Percentiles rank a stretch among this genome's conserved stretches.
Evolutionary conservation across 1,284 basidiomycete species (phyloP).

Genomic region (Ustanciosporium gigantosporum): DNA sequence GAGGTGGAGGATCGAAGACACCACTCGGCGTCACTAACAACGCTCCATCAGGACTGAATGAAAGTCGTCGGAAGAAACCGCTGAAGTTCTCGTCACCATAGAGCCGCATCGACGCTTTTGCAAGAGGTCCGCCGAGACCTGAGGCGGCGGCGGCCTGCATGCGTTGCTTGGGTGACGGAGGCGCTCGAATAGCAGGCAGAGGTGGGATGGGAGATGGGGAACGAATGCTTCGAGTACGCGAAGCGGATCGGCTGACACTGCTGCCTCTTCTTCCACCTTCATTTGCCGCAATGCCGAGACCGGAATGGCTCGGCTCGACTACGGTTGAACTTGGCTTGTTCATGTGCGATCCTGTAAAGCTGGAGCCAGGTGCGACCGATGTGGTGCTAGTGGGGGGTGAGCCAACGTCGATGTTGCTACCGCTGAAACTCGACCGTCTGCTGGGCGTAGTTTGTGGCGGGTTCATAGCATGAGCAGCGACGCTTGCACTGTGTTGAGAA

Average conservation of each 20-base stretch:
- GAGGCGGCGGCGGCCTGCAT: slow-evolving; percentile 42
- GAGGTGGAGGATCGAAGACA: slow-evolving; percentile 68
- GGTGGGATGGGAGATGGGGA: slow-evolving; percentile 62
- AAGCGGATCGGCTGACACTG: slow-evolving; percentile 44
- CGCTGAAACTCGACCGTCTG: slow-evolving; percentile 55
- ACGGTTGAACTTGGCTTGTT: slow-evolving; percentile 5
- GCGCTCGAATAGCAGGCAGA: slow-evolving; percentile 58
- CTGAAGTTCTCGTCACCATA: slow-evolving; percentile 95
- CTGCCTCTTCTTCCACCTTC: slow-evolving; percentile 17
- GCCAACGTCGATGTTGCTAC: slow-evolving; percentile 45
- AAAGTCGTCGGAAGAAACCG: slow-evolving; percentile 90
- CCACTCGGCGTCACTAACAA: slow-evolving; percentile 92
- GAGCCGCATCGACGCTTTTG: slow-evolving; percentile 62
- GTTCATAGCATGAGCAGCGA: slow-evolving; percentile 45
- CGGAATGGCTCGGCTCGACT: slow-evolving; percentile 7
- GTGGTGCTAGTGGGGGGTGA: slow-evolving; percentile 55
- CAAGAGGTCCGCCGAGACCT: slow-evolving; percentile 15
- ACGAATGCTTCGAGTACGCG: slow-evolving; percentile 43
- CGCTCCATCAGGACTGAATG: slow-evolving; percentile 92
- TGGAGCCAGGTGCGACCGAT: slow-evolving; percentile 40
- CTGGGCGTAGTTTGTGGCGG: slow-evolving; percentile 52
- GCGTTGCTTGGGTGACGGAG: slow-evolving; percentile 50
- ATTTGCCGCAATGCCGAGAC: slow-evolving; percentile 2
- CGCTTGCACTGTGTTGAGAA: slow-evolving; percentile 23
- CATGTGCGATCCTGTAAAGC: slow-evolving; percentile 12